Base-by-base conservation (phyloP, 768 basidiomycete species). In the Boletus speciosus region DNA sequence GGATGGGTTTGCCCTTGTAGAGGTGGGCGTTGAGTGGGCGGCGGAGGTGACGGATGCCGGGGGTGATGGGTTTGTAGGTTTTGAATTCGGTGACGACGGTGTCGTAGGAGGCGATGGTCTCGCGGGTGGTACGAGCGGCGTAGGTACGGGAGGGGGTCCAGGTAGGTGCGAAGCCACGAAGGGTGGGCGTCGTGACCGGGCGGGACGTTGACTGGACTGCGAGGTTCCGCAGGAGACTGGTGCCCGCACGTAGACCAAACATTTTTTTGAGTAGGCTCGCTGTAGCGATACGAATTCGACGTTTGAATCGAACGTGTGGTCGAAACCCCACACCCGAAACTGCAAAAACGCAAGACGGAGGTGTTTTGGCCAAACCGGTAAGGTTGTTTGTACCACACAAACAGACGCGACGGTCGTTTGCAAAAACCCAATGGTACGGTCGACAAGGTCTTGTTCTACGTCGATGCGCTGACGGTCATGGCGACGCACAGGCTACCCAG, bases 21-120 rank as follows among this genome's bases (percentile, higher is more conserved):
- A 98, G 66, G 62, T 98, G 93, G 5, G 79, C 78, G 59, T 89
- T 86, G 47, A 92, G 74, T 3, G 92, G 90, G n/a, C 88, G 83
- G 32, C 82, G 81, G 41, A 95, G 81, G 68, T 97, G 93, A 37
- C 96, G 92, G 35, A 93, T 79, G 60, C 87, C 83, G 1, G 93
- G 93, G 0, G 90, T 84, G 52, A 93, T 77, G 62, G 93, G 93
- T 65, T 94, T 93, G 75, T 90, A 95, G 21, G 86, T 92, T 74
- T 94, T 94, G 79, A 85, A 93, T 51, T 86, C 74, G 42, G 78
- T 71, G 45, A 43, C 78, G 76, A 50, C 84, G 78, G 57, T 50
- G 44, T 72, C 66, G 40, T 70, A 71, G 2, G 68, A 68, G 16
- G 66, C 57, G 46, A 69, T 69, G 36, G 69, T 61, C 25, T 76